Evolutionary conservation across 768 basidiomycete genomes (phyloP).

Genomic region (Pleurotus pulmonarius): DNA sequence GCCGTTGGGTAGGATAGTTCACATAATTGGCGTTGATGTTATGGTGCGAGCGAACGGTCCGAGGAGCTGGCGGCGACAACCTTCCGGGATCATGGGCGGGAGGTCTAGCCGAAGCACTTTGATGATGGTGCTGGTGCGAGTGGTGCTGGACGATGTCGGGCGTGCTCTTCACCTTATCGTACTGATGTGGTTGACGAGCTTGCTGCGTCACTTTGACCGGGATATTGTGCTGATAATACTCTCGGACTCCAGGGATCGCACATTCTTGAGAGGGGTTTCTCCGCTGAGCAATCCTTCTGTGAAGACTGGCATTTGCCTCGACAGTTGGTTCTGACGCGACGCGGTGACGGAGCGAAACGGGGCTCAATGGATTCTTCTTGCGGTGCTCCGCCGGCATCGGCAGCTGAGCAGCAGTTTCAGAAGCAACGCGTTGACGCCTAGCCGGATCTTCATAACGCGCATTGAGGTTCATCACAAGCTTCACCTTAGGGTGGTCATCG

Average conservation of each 20-base stretch:
- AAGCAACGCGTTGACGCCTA: background rate
- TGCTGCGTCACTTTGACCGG: background rate
- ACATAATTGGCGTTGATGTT: too few relatives aligned
- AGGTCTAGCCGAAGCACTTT: too few relatives aligned
- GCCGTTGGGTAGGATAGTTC: too few relatives aligned
- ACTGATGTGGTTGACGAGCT: background rate
- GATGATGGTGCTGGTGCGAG: too few relatives aligned
- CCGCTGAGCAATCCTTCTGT: slow-evolving; percentile 1
- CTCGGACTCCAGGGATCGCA: background rate
- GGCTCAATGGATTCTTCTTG: too few relatives aligned
- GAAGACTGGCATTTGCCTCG: background rate
- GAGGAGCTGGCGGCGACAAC: too few relatives aligned
- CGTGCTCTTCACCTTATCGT: too few relatives aligned
- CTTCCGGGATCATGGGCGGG: too few relatives aligned
- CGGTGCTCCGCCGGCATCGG: background rate
- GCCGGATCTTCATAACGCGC: background rate
- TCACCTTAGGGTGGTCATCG: slow-evolving; percentile 5
- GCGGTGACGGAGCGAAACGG: background rate
- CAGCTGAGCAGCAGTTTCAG: background rate
- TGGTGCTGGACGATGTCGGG: too few relatives aligned
- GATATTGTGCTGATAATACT: slow-evolving; percentile 1
- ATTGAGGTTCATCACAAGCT: slow-evolving; percentile 3
- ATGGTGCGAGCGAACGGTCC: too few relatives aligned
- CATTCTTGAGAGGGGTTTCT: slow-evolving; percentile 1
- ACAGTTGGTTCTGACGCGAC: background rate